A percentile compares a stretch with the other conserved stretches of the same genome.
Conservation (phyloP, 495 filamentous ascomycete species). For the Copromyces sp. region DNA sequence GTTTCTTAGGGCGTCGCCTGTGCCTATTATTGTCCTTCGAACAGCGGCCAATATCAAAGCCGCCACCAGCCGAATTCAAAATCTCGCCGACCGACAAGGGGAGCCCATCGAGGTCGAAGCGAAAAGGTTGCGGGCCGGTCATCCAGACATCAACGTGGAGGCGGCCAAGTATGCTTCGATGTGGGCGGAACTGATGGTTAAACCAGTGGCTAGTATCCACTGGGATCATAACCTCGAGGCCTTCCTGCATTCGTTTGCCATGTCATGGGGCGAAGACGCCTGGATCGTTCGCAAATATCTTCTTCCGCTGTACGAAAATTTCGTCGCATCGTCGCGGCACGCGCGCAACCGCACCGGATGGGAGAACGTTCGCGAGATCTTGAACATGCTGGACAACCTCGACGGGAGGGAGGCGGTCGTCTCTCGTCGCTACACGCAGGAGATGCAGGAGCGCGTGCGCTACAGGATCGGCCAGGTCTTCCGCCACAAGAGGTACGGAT, state of each 20-base stretch:
- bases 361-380: slow-evolving; percentile 30
- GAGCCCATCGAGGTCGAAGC: slow-evolving; percentile 10
- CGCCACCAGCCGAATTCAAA: slow-evolving; percentile 27
- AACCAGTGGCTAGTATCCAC: slow-evolving; percentile 29
- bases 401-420: slow-evolving; percentile 52
- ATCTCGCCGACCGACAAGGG: slow-evolving; percentile 4
- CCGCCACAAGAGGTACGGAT: slow-evolving; percentile 68
- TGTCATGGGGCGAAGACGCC: slow-evolving; percentile 60
- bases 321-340: slow-evolving; percentile 11
- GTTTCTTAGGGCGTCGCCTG: slow-evolving; percentile 50
- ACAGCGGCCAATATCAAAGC: slow-evolving; percentile 70
- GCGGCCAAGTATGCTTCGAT: slow-evolving; percentile 64
- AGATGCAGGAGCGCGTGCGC: slow-evolving; percentile 35
- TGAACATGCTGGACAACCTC: slow-evolving; percentile 48
- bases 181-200: slow-evolving; percentile 64
- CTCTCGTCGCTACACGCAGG: slow-evolving; percentile 34
- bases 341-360: slow-evolving; percentile 8
- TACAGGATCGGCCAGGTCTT: slow-evolving; percentile 81
- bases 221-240: slow-evolving; percentile 42
- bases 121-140: slow-evolving; percentile 27
- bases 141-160: slow-evolving; percentile 45
- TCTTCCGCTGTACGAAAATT: slow-evolving; percentile 43
- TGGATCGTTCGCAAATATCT: slow-evolving; percentile 57
- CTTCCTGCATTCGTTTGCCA: slow-evolving; percentile 55
- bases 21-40: slow-evolving; percentile 59